Evolutionary conservation across 192 early-diverging fungal species (phyloP).

Genomic region (Funneliformis geosporum): DNA sequence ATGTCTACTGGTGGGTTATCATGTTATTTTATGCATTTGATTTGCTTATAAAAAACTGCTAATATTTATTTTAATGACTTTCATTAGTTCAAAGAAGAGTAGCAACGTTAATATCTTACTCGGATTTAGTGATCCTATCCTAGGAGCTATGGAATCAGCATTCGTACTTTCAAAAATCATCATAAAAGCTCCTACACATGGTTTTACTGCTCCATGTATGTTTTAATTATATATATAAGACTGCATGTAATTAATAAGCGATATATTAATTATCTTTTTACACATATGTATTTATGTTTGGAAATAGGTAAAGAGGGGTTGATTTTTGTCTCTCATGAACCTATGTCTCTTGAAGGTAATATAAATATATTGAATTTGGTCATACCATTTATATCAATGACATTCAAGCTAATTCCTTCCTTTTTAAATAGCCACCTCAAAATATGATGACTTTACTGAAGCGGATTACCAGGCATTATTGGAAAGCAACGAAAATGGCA

Average conservation of each 20-base stretch:
- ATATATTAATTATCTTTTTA: background rate
- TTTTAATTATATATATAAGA: background rate
- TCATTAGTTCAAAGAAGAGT: slow-evolving; percentile 37
- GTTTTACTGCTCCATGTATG: slow-evolving; percentile 57
- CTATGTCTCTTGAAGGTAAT: slow-evolving; percentile 44
- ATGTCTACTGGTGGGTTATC: slow-evolving; percentile 48
- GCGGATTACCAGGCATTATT: slow-evolving; percentile 33
- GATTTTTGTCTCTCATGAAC: slow-evolving; percentile 53
- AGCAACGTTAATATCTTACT: slow-evolving; percentile 46
- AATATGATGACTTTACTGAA: slow-evolving; percentile 41
- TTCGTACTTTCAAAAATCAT: slow-evolving; percentile 50
- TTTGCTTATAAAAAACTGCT: background rate
- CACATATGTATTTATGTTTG: background rate
- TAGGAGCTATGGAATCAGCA: slow-evolving; percentile 20
- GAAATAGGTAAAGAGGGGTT: slow-evolving; percentile 50
- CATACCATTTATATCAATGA: background rate
- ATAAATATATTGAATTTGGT: background rate
- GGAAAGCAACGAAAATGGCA: background rate
- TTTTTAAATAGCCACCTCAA: slow-evolving; percentile 33
- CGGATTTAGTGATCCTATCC: slow-evolving; percentile 34
- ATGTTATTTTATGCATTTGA: background rate
- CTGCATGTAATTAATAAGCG: background rate
- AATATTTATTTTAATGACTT: background rate
- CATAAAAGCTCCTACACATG: slow-evolving; percentile 50
- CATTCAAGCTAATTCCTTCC: background rate